These are phyloP conservation scores for Arthroderma sp. DNA, from an alignment of 2,329 filamentous ascomycete species.

Conservation along the genomic window DNA sequence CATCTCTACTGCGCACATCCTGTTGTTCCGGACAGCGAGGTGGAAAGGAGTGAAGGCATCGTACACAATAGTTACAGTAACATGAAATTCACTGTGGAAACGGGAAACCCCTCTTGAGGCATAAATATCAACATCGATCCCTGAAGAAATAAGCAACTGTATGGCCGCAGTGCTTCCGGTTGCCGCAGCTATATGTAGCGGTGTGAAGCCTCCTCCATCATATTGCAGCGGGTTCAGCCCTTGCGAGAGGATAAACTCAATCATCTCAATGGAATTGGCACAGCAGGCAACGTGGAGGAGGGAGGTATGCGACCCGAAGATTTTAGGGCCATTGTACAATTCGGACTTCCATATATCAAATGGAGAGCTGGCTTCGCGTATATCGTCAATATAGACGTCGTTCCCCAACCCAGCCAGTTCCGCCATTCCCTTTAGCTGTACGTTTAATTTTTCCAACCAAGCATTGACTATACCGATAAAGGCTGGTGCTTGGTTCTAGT, in stretches of 20 bases:
- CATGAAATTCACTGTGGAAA: too few relatives aligned
- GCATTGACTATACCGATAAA: too few relatives aligned
- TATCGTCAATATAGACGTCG: too few relatives aligned
- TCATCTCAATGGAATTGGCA: neutral
- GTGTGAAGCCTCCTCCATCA: neutral
- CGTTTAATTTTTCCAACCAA: too few relatives aligned
- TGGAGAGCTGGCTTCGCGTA: too few relatives aligned
- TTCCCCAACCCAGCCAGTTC: too few relatives aligned
- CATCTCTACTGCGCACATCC: neutral
- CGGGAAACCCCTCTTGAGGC: too few relatives aligned
- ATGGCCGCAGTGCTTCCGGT: neutral
- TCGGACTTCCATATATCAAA: too few relatives aligned
- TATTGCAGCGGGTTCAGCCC: neutral
- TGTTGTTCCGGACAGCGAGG: neutral
- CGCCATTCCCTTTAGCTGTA: too few relatives aligned
- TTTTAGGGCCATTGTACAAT: too few relatives aligned
- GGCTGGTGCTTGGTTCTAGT: too few relatives aligned
- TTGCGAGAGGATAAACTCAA: neutral
- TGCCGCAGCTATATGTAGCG: neutral
- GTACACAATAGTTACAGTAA: neutral
- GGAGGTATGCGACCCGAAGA: neutral
- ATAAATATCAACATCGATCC: neutral
- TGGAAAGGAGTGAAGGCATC: neutral
- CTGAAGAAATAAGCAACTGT: neutral
- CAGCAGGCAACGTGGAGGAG: neutral